Evolutionary conservation across 2,329 filamentous ascomycete genomes (phyloP).

Genomic region (Pseudopithomyces chartarum): DNA sequence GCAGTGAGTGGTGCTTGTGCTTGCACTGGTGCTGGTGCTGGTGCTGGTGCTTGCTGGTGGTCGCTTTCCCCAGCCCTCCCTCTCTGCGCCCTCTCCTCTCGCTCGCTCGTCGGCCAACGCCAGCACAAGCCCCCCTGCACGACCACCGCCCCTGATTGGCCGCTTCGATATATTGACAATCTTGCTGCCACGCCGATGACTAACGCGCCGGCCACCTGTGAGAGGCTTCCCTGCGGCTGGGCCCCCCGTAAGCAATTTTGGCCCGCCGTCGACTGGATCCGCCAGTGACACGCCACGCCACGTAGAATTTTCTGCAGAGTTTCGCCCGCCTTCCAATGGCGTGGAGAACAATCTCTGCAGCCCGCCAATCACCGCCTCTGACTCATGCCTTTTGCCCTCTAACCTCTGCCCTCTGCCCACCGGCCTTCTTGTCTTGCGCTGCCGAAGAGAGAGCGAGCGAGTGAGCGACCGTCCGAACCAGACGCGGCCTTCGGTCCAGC

Average conservation of each 20-base stretch:
- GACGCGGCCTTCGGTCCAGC: conserved; percentile 10
- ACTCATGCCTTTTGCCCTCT: conserved; percentile 10
- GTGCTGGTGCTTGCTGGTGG: background rate
- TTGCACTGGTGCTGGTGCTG: background rate
- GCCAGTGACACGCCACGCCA: conserved; percentile 35
- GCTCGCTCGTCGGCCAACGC: background rate
- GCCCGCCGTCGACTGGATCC: conserved; percentile 14
- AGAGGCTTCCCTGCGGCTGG: background rate
- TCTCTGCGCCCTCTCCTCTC: background rate
- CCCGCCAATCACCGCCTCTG: conserved; percentile 36
- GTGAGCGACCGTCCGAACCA: conserved; percentile 9
- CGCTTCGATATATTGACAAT: conserved; percentile 18
- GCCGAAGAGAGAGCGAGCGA: background rate
- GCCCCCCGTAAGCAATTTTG: conserved; percentile 16
- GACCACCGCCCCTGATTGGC: conserved; percentile 26
- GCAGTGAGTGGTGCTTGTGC: no score
- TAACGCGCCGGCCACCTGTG: conserved; percentile 17
- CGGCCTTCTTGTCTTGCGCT: no score
- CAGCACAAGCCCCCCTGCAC: background rate
- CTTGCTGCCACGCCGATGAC: conserved; percentile 29
- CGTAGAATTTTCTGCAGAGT: conserved; percentile 39
- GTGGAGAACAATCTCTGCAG: conserved; percentile 34
- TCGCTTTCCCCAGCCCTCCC: background rate
- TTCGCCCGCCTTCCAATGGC: conserved; percentile 35
- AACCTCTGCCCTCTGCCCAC: no score